Base-by-base conservation (phyloP, 148 eudicot species). In the Rhododendron ovatum region DNA sequence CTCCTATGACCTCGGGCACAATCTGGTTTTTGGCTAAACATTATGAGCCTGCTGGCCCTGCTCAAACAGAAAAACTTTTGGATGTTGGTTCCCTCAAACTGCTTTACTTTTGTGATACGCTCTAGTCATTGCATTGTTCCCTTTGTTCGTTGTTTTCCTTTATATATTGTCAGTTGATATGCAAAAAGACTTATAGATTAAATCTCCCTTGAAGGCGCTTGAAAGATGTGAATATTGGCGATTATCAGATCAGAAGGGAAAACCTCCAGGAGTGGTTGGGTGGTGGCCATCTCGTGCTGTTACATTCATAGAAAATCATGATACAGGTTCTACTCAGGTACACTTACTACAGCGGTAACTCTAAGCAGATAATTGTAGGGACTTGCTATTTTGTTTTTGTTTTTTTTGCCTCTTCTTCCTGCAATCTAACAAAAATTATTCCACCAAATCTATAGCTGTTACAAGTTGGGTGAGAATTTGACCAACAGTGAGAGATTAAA, bases 201-300 rank as follows among this genome's bases (percentile, higher is more conserved):
- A 55, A 78, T 82, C 59, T 85, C 69, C 43, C 84, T 24, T 17
- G 14, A 81, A 98, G 99, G 96, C 91, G 53, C 90, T 98, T 84
- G 98, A 93, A 43, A 90, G 91, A 91, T 93, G 98, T 90, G 97
- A 98, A 90, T 98, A 98, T 89, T 98, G 99, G 99, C 92, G 99
- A 87, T 86, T 98, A 89, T 90, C 92, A 17, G 99, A 98, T 90
- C 85, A 90, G 84, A 95, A 94, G 75, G 98, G 99, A 79, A 95
- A 94, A 88, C 99, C 98, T 82, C 99, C 99, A n/a, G 99, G 99
- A 35, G 99, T 95, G 79, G 87, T 98, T 81, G 99, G 99, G 51
- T 98, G 99, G 99, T 98, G 99, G 99, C 98, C 99, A 13, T 98
- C 99, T 55, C 95, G 99, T 69, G 99, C 98, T 83, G 93, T 98